A percentile compares a stretch with the other conserved stretches of the same genome.
Evolutionary conservation across 176 grass and related monocot genomes (phyloP).

Genomic region (Hyparrhenia diplandra): DNA sequence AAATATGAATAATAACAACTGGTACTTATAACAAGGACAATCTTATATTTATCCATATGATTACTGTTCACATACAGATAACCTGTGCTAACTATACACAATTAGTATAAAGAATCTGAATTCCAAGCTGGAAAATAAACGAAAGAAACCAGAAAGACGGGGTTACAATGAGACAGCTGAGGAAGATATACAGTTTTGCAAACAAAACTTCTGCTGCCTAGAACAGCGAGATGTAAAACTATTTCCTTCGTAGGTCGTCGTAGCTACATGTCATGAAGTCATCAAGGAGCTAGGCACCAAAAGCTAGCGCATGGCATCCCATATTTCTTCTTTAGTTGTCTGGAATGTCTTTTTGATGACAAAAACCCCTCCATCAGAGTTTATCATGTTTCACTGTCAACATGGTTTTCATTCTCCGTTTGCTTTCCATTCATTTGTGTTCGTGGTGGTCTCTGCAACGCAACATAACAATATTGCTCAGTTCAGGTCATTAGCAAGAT

Average conservation of each 20-base stretch:
- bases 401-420: constrained; percentile 31
- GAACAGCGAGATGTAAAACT: constrained; percentile 8
- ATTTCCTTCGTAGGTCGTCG: constrained; percentile 17
- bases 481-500: neutral
- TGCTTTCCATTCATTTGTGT: constrained; percentile 73
- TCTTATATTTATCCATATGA: neutral
- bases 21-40: neutral
- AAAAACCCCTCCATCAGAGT: neutral
- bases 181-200: neutral
- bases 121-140: constrained; percentile 2
- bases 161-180: neutral
- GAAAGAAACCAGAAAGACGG: neutral
- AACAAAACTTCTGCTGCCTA: constrained; percentile 21
- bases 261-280: constrained; percentile 3
- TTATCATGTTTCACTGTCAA: constrained; percentile 31
- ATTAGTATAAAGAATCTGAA: constrained; percentile 31
- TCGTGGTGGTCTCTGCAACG: constrained; percentile 52
- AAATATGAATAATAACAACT: too few species aligned
- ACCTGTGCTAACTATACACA: constrained; percentile 23
- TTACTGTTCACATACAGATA: neutral
- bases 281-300: neutral
- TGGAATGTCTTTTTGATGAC: neutral
- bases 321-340: neutral
- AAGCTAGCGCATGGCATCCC: neutral
- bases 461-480: neutral